Evolutionary conservation across 257 asterid species (phyloP).

Genomic region (Fraxinus cuspidata): DNA sequence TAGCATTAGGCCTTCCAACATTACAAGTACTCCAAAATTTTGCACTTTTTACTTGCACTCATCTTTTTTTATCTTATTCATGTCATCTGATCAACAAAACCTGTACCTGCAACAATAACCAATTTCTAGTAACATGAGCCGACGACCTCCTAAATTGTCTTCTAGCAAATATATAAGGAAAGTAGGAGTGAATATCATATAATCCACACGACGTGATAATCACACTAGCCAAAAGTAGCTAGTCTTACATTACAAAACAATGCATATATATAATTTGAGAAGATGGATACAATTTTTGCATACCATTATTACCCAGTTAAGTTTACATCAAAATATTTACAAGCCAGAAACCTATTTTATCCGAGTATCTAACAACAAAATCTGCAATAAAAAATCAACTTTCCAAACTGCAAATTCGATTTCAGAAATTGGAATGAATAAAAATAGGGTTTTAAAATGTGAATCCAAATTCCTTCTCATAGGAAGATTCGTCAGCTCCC

Average conservation of each 20-base stretch:
- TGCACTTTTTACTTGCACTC: conserved; percentile 1
- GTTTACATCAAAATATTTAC: background rate
- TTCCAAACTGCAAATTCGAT: background rate
- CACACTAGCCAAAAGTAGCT: too few species aligned
- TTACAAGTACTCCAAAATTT: conserved; percentile 2
- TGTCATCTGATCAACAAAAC: conserved; percentile 20
- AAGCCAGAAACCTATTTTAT: background rate
- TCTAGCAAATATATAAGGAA: background rate
- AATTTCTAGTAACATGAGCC: background rate
- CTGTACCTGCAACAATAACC: conserved; percentile 17
- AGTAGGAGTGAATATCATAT: background rate
- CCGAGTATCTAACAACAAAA: background rate
- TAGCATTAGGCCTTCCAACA: background rate
- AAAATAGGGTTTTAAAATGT: background rate
- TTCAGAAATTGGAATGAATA: background rate
- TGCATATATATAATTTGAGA: background rate
- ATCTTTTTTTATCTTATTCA: conserved; percentile 12
- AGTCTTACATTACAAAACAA: background rate
- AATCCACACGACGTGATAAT: background rate
- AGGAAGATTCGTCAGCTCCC: background rate
- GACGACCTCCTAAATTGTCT: background rate
- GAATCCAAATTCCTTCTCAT: background rate
- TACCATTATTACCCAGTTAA: background rate
- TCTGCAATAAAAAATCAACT: background rate
- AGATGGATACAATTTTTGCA: background rate